Conservation (phyloP, 768 basidiomycete genomes). For the Panellus pusillus region DNA sequence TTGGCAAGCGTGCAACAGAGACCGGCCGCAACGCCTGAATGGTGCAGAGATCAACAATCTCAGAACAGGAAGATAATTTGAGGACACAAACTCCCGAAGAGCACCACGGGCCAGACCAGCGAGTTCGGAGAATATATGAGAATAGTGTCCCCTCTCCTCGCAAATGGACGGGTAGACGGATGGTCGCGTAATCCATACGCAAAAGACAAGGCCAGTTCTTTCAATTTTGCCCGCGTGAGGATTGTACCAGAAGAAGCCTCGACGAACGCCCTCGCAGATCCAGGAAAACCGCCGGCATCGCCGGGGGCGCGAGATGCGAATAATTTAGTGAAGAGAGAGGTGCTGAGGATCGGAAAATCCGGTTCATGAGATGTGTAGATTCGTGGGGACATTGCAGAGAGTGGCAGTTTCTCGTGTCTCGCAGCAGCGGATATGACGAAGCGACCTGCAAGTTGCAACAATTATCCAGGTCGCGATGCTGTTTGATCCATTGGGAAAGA, state of each 20-base stretch:
- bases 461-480: too few relatives aligned
- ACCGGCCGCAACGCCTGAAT: slow-evolving; percentile 47
- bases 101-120: slow-evolving; percentile 50
- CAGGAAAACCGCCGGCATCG: slow-evolving; percentile 20
- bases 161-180: slow-evolving; percentile 22
- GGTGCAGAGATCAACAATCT: too few relatives aligned
- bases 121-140: slow-evolving; percentile 58
- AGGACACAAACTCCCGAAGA: slow-evolving; percentile 28
- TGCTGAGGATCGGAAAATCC: slow-evolving; percentile 17
- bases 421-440: too few relatives aligned
- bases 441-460: too few relatives aligned
- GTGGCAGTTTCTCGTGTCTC: too few relatives aligned
- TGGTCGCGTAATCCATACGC: slow-evolving; percentile 26
- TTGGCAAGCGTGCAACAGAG: slow-evolving; percentile 55
- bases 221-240: slow-evolving; percentile 23
- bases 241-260: slow-evolving; percentile 21
- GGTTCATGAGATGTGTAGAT: slow-evolving; percentile 24
- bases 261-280: slow-evolving; percentile 18
- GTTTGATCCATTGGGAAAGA: too few relatives aligned
- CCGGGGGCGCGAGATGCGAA: slow-evolving; percentile 17
- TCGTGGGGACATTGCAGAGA: slow-evolving; percentile 15
- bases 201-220: slow-evolving; percentile 19
- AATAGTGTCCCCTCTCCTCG: slow-evolving; percentile 44
- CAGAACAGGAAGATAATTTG: too few relatives aligned
- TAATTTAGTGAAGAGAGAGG: slow-evolving; percentile 27